phyloP scores from a whole-genome alignment of 83 land plant species.

The Diphasiastrum complanatum region DNA sequence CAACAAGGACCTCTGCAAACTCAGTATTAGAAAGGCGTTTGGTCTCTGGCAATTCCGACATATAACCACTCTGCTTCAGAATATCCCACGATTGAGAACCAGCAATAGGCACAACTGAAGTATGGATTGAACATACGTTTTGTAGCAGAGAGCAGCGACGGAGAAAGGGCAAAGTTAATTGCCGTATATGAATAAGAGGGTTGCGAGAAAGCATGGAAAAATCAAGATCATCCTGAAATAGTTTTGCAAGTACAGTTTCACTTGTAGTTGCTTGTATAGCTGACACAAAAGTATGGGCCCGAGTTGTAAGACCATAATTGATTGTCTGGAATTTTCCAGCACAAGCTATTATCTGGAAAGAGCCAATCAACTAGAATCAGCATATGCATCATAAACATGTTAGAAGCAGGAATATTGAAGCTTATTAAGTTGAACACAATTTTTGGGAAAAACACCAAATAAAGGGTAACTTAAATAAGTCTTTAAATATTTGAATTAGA shows the following conservation, averaged over 20 bases:
- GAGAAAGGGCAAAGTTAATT: slow-evolving; percentile 69
- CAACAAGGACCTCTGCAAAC: slow-evolving; percentile 15
- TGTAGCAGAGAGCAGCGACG: slow-evolving; percentile 73
- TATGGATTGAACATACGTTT: slow-evolving; percentile 33
- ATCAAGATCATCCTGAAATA: slow-evolving; percentile 35
- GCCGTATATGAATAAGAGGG: slow-evolving; percentile 41
- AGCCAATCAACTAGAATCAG: too few relatives aligned
- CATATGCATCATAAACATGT: background rate
- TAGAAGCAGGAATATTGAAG: background rate
- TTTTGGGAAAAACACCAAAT: too few relatives aligned
- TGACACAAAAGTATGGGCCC: slow-evolving; percentile 20
- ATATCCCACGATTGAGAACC: slow-evolving; percentile 36
- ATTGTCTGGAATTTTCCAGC: slow-evolving; percentile 6
- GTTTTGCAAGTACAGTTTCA: slow-evolving; percentile 25
- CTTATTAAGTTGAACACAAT: too few relatives aligned
- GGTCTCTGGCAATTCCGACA: too few relatives aligned
- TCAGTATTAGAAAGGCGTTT: slow-evolving; percentile 5
- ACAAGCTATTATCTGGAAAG: slow-evolving; percentile 22
- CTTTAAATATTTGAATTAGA: too few relatives aligned
- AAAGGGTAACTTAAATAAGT: too few relatives aligned
- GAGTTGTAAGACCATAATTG: slow-evolving; percentile 2
- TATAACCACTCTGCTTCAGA: too few relatives aligned
- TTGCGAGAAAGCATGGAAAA: slow-evolving; percentile 26
- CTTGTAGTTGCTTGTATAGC: slow-evolving; percentile 31
- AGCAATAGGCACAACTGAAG: slow-evolving; percentile 20